These are phyloP conservation scores for Xylaria polymorpha DNA, from an alignment of 2,329 filamentous ascomycete genomes.

Conservation along the genomic window DNA sequence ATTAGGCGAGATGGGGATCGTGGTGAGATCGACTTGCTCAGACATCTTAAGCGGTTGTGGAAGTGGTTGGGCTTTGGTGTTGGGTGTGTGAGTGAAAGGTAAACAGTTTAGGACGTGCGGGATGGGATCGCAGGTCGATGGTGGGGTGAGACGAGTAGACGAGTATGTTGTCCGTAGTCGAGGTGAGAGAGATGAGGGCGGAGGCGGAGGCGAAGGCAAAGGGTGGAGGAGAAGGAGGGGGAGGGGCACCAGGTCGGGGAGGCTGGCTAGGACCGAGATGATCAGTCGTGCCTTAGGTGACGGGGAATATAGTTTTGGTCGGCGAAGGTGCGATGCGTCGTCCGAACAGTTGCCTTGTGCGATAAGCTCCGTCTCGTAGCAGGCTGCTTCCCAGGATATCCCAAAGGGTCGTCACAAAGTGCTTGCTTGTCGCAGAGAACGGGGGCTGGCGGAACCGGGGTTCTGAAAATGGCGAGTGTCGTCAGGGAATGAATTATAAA, in stretches of 20 bases:
- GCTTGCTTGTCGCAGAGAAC: slow-evolving; percentile 18
- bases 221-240: slow-evolving; percentile 1
- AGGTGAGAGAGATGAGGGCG: slow-evolving; percentile 10
- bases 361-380: not conserved
- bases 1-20: slow-evolving; percentile 73
- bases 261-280: not conserved
- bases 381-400: not conserved
- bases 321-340: slow-evolving; percentile 3
- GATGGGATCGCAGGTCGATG: slow-evolving; percentile 9
- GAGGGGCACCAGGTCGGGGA: slow-evolving; percentile 1
- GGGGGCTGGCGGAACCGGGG: not conserved
- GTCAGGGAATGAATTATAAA: slow-evolving; percentile 13
- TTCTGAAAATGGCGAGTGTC: not conserved
- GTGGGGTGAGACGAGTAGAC: slow-evolving; percentile 6
- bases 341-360: not conserved
- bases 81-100: not conserved
- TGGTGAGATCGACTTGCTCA: slow-evolving; percentile 74
- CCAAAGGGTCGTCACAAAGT: not conserved
- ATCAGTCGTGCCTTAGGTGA: not conserved
- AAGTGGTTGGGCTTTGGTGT: not conserved
- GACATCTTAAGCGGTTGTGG: slow-evolving; percentile 52
- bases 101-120: not conserved
- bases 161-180: slow-evolving; percentile 12
- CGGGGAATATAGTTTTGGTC: not conserved
- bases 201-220: not conserved